Evolutionary conservation across 148 eudicot genomes (phyloP), one percentile per base, ranked within the genome.

Genomic region (Camellia japonica): DNA sequence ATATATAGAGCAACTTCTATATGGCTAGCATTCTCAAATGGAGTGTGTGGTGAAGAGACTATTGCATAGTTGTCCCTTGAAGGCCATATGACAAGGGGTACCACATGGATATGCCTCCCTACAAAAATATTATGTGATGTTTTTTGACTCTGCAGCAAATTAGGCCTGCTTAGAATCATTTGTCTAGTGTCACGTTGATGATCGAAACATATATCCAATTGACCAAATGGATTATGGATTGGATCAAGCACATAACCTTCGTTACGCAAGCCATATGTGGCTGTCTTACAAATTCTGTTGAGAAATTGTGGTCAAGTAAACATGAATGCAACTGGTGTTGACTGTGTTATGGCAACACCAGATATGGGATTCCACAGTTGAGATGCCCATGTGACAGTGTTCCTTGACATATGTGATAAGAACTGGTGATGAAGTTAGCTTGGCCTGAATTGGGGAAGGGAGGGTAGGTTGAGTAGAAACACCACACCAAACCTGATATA

Each of bases 101-200:
- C 42, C 71, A 68, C 71, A 68, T 68, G 71, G 71, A 11, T 43
- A 68, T 68, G 71, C 71, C 71, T 68, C 71, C 71, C 71, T 41
- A 41, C 23, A 58, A 18, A 58, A 74, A 70, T 44, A 20, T 3
- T 14, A 12, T 66, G 69, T 66, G 69, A 38, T 66, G 47, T 6
- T 41, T 46, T 30, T 23, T 49, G 52, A 5, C 52, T 4, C 52
- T 49, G 52, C 7, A 49, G 38, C 38, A 30, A 30, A 30, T n/a
- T 9, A 30, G 68, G 43, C 44, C 14, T 67, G 19, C 56, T 16
- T 9, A 69, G 15, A 7, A 47, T 47, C 73, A 69, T 69, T 14
- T 46, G 56, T 70, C 71, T 41, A 4, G n/a, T 67, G 71, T 67
- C 71, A 18, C 0, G 7, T 14, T 67, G 18, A 67, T 65, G 68